Conservation (phyloP, 164 flowering plant species). For the Macadamia integrifolia region DNA sequence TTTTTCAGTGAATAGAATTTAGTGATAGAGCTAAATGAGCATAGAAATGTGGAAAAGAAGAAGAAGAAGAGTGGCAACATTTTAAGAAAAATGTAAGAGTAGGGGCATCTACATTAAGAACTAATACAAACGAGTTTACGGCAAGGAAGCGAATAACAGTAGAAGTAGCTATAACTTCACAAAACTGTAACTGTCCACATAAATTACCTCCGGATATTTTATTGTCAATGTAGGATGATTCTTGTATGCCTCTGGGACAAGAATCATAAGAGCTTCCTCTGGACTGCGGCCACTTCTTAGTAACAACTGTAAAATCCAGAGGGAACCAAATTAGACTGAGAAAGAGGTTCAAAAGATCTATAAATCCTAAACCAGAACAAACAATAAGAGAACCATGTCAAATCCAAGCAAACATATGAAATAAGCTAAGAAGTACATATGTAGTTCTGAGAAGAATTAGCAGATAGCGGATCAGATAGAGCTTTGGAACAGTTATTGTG, state of each 20-base stretch:
- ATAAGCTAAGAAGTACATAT: neutral
- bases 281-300: conserved; percentile 92
- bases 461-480: too few relatives aligned
- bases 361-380: neutral
- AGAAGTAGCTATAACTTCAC: neutral
- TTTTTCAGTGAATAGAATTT: neutral
- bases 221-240: conserved; percentile 89
- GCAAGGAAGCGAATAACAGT: neutral
- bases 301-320: conserved; percentile 49
- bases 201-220: conserved; percentile 93
- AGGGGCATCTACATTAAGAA: too few relatives aligned
- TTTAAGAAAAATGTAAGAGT: neutral
- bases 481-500: too few relatives aligned
- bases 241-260: conserved; percentile 98
- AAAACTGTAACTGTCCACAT: neutral
- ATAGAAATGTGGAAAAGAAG: neutral
- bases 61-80: neutral
- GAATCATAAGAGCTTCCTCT: conserved; percentile 96
- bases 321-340: neutral
- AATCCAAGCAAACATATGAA: neutral
- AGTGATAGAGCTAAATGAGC: neutral
- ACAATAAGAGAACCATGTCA: neutral
- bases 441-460: too few relatives aligned
- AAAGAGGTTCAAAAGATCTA: neutral
- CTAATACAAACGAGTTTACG: too few relatives aligned